phyloP scores from a whole-genome alignment of 2,329 filamentous ascomycete genomes.

The Diaporthe ilicicola region DNA sequence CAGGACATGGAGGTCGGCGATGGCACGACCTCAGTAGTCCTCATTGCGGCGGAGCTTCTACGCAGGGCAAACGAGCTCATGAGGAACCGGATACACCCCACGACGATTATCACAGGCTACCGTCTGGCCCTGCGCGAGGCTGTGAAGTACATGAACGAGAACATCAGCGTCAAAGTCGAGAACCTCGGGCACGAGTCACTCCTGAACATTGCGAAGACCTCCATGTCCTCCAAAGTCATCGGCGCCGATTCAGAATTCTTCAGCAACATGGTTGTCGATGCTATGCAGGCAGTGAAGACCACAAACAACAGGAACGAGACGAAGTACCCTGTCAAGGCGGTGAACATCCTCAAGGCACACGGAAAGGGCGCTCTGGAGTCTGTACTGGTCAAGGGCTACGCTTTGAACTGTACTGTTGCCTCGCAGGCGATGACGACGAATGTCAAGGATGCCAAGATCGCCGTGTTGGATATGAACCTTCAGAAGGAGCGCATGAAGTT shows the following conservation, averaged over 20 bases:
- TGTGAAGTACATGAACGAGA: slow-evolving; percentile 98
- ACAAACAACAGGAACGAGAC: slow-evolving; percentile 89
- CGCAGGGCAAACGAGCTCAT: slow-evolving; percentile 95
- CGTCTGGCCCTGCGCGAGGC: slow-evolving; percentile 93
- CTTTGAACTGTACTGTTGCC: slow-evolving; percentile 97
- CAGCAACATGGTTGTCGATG: slow-evolving; percentile 95
- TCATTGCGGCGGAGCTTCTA: slow-evolving; percentile 95
- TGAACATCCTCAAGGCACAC: slow-evolving; percentile 98
- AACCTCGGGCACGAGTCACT: slow-evolving; percentile 89
- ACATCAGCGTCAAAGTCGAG: slow-evolving; percentile 96
- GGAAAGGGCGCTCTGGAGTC: slow-evolving; percentile 93
- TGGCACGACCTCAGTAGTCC: slow-evolving; percentile 95
- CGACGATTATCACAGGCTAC: slow-evolving; percentile 99
- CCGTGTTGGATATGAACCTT: slow-evolving; percentile 95
- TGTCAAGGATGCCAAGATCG: slow-evolving; percentile 94
- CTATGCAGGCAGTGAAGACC: slow-evolving; percentile 92
- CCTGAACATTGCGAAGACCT: slow-evolving; percentile 95
- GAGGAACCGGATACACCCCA: slow-evolving; percentile 99
- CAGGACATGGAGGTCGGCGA: slow-evolving; percentile 99
- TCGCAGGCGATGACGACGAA: slow-evolving; percentile 97
- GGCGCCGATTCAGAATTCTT: slow-evolving; percentile 97
- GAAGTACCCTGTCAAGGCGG: slow-evolving; percentile 98
- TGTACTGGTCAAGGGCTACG: slow-evolving; percentile 92
- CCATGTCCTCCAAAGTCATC: slow-evolving; percentile 99
- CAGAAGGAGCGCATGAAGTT: slow-evolving; percentile 99